These are phyloP conservation scores for Wickerhamiella azyma DNA, from an alignment of 805 yeast genomes.

Conservation along the genomic window DNA sequence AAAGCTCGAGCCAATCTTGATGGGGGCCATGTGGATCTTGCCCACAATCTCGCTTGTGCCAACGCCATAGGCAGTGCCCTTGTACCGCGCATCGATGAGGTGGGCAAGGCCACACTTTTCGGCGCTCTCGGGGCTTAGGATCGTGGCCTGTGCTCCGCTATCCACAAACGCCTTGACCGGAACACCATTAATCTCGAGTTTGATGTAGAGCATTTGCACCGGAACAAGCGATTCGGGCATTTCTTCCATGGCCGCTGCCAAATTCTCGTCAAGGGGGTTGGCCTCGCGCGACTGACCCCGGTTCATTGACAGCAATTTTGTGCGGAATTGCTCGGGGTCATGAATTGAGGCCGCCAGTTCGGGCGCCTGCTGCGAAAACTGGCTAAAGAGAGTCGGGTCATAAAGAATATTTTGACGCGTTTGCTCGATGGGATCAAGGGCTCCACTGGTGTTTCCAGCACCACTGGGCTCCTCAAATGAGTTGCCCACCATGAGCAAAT, in stretches of 20 bases:
- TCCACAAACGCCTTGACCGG: conserved; percentile 89
- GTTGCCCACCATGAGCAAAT: conserved; percentile 29
- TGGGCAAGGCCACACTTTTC: conserved; percentile 55
- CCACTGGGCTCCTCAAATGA: conserved; percentile 16
- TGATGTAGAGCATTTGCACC: conserved; percentile 73
- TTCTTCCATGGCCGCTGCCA: conserved; percentile 66
- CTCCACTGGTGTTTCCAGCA: not conserved
- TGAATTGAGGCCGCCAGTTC: conserved; percentile 33
- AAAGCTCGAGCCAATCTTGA: conserved; percentile 53
- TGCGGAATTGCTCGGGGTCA: conserved; percentile 37
- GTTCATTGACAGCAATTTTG: conserved; percentile 34
- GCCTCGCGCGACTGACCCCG: conserved; percentile 40
- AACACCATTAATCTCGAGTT: conserved; percentile 62
- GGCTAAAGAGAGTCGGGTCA: conserved; percentile 24
- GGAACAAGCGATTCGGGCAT: conserved; percentile 81
- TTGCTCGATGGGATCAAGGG: conserved; percentile 18
- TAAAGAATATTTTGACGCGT: conserved; percentile 26
- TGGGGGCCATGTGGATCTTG: conserved; percentile 75
- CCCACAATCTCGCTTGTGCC: conserved; percentile 73
- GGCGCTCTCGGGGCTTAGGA: conserved; percentile 65
- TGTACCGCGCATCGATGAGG: conserved; percentile 64
- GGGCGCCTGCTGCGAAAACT: conserved; percentile 32
- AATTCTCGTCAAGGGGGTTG: conserved; percentile 46
- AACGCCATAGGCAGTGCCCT: conserved; percentile 81
- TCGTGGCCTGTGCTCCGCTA: conserved; percentile 87